Evolutionary conservation across 2,329 filamentous ascomycete genomes (phyloP), one percentile per base, ranked within the genome.

Genomic region (Sphaceloma murrayae): DNA sequence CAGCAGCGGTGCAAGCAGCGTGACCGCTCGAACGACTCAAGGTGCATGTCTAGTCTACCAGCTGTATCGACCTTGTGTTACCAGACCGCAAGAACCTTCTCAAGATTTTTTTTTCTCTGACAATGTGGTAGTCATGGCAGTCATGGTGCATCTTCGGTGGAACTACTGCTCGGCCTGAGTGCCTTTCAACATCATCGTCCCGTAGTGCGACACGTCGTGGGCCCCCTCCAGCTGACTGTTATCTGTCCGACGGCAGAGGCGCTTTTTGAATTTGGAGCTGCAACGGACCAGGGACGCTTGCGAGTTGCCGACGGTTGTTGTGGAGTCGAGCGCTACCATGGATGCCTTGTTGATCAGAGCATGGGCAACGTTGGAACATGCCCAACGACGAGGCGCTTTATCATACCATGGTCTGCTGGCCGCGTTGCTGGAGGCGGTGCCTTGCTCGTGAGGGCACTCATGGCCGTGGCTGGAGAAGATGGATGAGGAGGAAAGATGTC

Each of bases 131-230:
- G 24, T 3, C 19, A 9, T 40, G 36, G n/a, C n/a, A n/a, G n/a
- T n/a, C n/a, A n/a, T n/a, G n/a, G n/a, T n/a, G n/a, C n/a, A n/a
- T n/a, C n/a, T n/a, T n/a, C n/a, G n/a, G n/a, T n/a, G n/a, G n/a
- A n/a, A n/a, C n/a, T n/a, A n/a, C n/a, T n/a, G n/a, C n/a, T n/a
- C n/a, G n/a, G n/a, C n/a, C n/a, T n/a, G n/a, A n/a, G n/a, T n/a
- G n/a, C n/a, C n/a, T n/a, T n/a, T n/a, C n/a, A n/a, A n/a, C n/a
- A n/a, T n/a, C n/a, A n/a, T n/a, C n/a, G n/a, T n/a, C n/a, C n/a
- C n/a, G n/a, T n/a, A n/a, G 36, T 40, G 36, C 36, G 36, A 40
- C 36, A 40, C 36, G 36, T 40, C 36, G 30, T n/a, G n/a, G n/a
- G n/a, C n/a, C n/a, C n/a, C n/a, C n/a, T n/a, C n/a, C n/a, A n/a